phyloP scores from a whole-genome alignment of 768 basidiomycete species.

The Phylloporus rhodoxanthus region DNA sequence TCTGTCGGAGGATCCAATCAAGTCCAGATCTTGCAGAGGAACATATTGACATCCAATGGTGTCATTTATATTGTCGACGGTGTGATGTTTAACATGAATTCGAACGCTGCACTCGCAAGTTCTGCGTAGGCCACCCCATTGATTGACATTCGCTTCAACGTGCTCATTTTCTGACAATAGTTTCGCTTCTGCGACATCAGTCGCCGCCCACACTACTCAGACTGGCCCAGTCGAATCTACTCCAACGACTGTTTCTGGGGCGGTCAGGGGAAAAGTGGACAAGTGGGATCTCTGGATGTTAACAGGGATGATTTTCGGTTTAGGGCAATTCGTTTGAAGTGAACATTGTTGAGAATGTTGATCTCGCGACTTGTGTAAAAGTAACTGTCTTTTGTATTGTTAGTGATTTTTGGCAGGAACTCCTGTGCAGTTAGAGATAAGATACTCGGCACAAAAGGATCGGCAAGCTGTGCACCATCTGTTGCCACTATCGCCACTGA shows the following conservation, averaged over 20 bases:
- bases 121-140: constrained; percentile 43
- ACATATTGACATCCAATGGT: constrained; percentile 61
- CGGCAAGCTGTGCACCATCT: constrained; percentile 11
- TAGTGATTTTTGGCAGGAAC: neutral
- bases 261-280: neutral
- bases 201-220: constrained; percentile 35
- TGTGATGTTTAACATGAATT: constrained; percentile 44
- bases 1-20: constrained; percentile 37
- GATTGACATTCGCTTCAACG: neutral
- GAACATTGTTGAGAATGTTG: neutral
- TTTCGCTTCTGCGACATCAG: constrained; percentile 44
- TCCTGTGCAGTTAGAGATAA: constrained; percentile 11
- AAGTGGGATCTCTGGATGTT: constrained; percentile 6
- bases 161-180: constrained; percentile 18
- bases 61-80: constrained; percentile 60
- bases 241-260: neutral
- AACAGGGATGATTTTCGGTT: neutral
- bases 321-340: constrained; percentile 12
- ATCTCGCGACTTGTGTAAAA: neutral
- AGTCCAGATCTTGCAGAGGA: constrained; percentile 51
- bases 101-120: constrained; percentile 40
- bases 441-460: constrained; percentile 5
- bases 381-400: too few species aligned
- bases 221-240: constrained; percentile 35
- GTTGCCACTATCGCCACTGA: neutral